These are phyloP conservation scores for Alternaria metachromatica DNA, from an alignment of 2,329 filamentous ascomycete genomes.

Conservation along the genomic window DNA sequence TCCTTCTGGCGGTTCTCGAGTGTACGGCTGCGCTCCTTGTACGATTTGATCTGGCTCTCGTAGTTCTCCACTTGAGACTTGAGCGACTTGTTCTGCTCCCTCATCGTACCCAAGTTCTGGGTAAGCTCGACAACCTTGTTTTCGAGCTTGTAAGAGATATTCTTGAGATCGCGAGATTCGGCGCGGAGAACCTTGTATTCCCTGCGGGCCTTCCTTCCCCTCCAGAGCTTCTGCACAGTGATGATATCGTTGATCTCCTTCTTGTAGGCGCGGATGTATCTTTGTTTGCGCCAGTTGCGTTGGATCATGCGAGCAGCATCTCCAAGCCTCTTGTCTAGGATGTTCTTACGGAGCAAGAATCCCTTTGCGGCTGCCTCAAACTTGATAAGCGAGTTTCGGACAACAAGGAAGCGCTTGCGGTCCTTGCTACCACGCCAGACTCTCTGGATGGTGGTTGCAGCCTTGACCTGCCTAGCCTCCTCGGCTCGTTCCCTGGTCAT, in stretches of 20 bases:
- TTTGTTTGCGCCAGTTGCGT: constrained; percentile 83
- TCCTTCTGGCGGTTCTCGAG: constrained; percentile 91
- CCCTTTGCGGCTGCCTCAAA: constrained; percentile 93
- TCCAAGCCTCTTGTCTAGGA: constrained; percentile 91
- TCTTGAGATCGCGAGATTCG: constrained; percentile 96
- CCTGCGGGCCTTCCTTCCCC: constrained; percentile 79
- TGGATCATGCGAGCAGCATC: constrained; percentile 93
- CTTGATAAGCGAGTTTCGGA: constrained; percentile 82
- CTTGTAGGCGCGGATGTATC: constrained; percentile 80
- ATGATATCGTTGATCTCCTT: constrained; percentile 88
- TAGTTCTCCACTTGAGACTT: constrained; percentile 92
- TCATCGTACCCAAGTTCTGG: constrained; percentile 89
- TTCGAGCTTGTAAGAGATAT: constrained; percentile 98
- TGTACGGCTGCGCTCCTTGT: constrained; percentile 89
- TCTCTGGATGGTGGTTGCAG: constrained; percentile 92
- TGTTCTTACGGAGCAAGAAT: constrained; percentile 85
- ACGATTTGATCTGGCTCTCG: constrained; percentile 93
- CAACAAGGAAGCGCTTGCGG: constrained; percentile 76
- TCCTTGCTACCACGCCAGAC: constrained; percentile 95
- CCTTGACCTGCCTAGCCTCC: constrained; percentile 81
- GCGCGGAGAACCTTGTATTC: constrained; percentile 91
- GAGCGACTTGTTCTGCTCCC: constrained; percentile 91
- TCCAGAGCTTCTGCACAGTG: constrained; percentile 91
- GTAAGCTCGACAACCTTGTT: constrained; percentile 99
- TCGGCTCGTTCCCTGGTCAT: constrained; percentile 79